Evolutionary conservation across 306 rosid genomes (phyloP), one percentile per base, ranked within the genome.

Genomic region (Vigna nakashimae): DNA sequence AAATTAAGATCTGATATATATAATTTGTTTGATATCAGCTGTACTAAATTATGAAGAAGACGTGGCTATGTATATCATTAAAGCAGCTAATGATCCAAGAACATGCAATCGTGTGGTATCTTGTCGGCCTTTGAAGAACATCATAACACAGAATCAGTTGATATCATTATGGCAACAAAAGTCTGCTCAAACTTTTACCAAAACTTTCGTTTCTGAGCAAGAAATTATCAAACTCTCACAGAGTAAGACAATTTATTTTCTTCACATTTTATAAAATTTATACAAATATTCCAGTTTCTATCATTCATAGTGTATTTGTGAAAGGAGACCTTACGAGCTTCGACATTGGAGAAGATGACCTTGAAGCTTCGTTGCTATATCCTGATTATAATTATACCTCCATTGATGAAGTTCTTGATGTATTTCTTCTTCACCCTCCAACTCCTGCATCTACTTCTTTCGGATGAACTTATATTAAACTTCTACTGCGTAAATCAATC

Each of bases 351-450:
- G 81, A 86, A 63, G 69, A 77, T n/a, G 52, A 79, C 3, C 36
- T 83, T 58, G 87, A 83, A 40, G 89, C 82, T 80, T 77, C 89
- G 4, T 13, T 50, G 57, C 76, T 83, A 1, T 86, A 80, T 83
- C 83, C 79, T 22, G 74, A 80, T 69, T 64, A 67, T 17, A 45
- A 77, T 0, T 80, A 73, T 70, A 80, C 65, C 3, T 48, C 87
- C 11, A 59, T 83, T 20, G 74, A 83, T 51, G 45, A 83, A 34
- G 82, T 83, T 74, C 85, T 86, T 64, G 87, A 83, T 43, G 74
- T 48, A 64, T 86, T 83, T 78, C 69, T 80, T 12, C 67, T 78
- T 65, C 64, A 86, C 16, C 84, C 82, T 55, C 85, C 82, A 40
- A 16, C 65, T 2, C 46, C 46, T 42, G 46, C 13, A 9, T 9